Evolutionary conservation across 371 early-diverging fungal genomes (phyloP).

Genomic region (Mortierella sp.): DNA sequence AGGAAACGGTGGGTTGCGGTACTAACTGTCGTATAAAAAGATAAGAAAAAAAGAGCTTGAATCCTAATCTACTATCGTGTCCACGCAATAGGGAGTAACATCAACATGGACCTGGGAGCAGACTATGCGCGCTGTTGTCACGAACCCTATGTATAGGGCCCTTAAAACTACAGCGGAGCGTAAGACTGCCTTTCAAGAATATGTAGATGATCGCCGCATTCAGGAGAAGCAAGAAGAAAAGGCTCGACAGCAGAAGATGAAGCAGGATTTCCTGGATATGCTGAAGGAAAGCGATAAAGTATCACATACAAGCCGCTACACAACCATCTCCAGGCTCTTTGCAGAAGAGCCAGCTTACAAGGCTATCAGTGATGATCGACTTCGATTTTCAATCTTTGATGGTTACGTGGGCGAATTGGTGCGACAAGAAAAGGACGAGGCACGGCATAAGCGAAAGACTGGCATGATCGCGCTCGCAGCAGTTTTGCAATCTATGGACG

Average conservation of each 20-base stretch:
- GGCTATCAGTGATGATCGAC: conserved; percentile 53
- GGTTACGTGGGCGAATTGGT: conserved; percentile 43
- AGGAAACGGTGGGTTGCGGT: conserved; percentile 67
- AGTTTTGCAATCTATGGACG: conserved; percentile 68
- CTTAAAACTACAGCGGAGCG: conserved; percentile 85
- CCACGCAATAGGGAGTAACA: conserved; percentile 72
- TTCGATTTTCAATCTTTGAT: conserved; percentile 44
- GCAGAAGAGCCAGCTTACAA: conserved; percentile 54
- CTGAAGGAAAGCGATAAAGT: conserved; percentile 55
- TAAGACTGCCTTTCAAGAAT: conserved; percentile 83
- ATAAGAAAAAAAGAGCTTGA: neutral
- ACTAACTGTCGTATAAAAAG: neutral
- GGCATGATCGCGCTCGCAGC: conserved; percentile 74
- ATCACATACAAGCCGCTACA: conserved; percentile 48
- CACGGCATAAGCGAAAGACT: conserved; percentile 71
- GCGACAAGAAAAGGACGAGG: conserved; percentile 69
- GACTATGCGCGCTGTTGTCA: conserved; percentile 86
- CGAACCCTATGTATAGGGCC: conserved; percentile 87
- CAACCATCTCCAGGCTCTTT: conserved; percentile 45
- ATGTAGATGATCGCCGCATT: conserved; percentile 68
- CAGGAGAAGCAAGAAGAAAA: conserved; percentile 60
- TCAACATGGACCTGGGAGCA: conserved; percentile 93
- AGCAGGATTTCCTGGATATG: conserved; percentile 59
- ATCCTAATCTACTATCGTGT: neutral
- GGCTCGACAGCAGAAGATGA: conserved; percentile 49